Conservation (phyloP, 257 asterid genomes). For the Penstemon eatonii region DNA sequence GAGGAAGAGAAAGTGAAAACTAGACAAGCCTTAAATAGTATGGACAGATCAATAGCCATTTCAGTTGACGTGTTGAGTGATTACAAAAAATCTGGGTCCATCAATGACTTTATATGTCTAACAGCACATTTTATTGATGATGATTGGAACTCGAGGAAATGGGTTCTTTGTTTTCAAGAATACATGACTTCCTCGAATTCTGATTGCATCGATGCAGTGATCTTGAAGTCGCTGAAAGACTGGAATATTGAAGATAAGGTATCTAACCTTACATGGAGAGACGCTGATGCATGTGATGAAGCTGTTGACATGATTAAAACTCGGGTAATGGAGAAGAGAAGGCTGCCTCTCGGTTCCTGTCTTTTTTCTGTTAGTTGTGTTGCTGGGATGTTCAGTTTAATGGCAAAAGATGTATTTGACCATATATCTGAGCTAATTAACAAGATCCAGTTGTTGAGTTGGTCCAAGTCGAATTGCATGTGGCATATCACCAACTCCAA, state of each 20-base stretch:
- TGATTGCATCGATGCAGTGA: slow-evolving; percentile 14
- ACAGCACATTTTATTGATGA: slow-evolving; percentile 24
- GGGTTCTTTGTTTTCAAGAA: slow-evolving; percentile 14
- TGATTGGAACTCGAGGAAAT: slow-evolving; percentile 22
- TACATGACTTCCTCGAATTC: neutral
- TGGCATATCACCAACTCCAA: slow-evolving; percentile 23
- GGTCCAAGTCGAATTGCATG: neutral
- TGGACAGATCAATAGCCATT: neutral
- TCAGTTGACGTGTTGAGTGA: slow-evolving; percentile 5
- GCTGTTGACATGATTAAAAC: slow-evolving; percentile 12
- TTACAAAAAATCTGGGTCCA: too few relatives aligned
- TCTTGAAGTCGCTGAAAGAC: slow-evolving; percentile 17
- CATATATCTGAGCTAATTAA: slow-evolving; percentile 16
- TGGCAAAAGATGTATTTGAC: slow-evolving; percentile 28
- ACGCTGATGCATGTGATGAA: slow-evolving; percentile 11
- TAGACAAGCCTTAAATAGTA: neutral
- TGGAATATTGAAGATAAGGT: slow-evolving; percentile 15
- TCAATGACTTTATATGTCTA: slow-evolving; percentile 7
- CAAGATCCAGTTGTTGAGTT: slow-evolving; percentile 9
- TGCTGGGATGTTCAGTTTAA: slow-evolving; percentile 29
- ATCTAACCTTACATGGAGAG: slow-evolving; percentile 13
- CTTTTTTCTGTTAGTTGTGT: slow-evolving; percentile 24
- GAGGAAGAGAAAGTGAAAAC: slow-evolving; percentile 11
- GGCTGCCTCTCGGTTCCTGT: slow-evolving; percentile 11
- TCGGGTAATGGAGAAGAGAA: slow-evolving; percentile 16